Evolutionary conservation across 163 green algal genomes (phyloP).

Genomic region (Volvox carteri): DNA sequence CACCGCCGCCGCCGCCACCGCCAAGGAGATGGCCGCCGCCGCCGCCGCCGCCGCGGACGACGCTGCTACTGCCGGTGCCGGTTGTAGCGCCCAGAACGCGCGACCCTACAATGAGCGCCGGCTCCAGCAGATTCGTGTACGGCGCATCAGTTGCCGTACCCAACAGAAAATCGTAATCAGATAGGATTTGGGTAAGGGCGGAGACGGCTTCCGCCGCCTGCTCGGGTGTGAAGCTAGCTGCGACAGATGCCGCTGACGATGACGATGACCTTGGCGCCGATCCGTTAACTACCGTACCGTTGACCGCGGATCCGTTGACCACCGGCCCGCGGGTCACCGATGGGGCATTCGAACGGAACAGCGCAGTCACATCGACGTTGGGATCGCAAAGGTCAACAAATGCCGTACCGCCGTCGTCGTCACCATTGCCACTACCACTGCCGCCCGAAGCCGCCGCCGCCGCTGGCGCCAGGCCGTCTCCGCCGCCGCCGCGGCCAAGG

Average conservation of each 20-base stretch:
- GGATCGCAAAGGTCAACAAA: slow-evolving; percentile 46
- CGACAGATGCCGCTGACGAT: background rate
- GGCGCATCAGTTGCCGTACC: slow-evolving; percentile 27
- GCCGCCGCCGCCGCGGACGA: slow-evolving; percentile 4
- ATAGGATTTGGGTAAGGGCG: slow-evolving; percentile 22
- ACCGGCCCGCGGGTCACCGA: no score
- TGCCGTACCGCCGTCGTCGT: background rate
- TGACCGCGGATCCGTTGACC: background rate
- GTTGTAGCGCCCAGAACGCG: background rate
- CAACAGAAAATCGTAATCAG: slow-evolving; percentile 41
- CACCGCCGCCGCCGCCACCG: slow-evolving; percentile 21
- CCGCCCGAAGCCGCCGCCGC: background rate
- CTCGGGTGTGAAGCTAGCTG: background rate
- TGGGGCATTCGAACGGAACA: background rate
- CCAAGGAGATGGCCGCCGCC: slow-evolving; percentile 5
- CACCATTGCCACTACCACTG: background rate
- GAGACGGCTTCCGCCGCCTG: background rate
- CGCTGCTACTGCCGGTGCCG: slow-evolving; percentile 35
- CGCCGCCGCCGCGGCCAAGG: background rate
- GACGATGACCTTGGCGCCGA: no score
- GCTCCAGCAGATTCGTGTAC: slow-evolving; percentile 57
- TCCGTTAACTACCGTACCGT: slow-evolving; percentile 1
- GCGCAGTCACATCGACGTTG: background rate
- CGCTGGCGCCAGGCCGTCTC: background rate
- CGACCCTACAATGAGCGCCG: slow-evolving; percentile 33